Evolutionary conservation across 1,139 yeast genomes (phyloP).

Genomic region (Suhomyces bribrorum): DNA sequence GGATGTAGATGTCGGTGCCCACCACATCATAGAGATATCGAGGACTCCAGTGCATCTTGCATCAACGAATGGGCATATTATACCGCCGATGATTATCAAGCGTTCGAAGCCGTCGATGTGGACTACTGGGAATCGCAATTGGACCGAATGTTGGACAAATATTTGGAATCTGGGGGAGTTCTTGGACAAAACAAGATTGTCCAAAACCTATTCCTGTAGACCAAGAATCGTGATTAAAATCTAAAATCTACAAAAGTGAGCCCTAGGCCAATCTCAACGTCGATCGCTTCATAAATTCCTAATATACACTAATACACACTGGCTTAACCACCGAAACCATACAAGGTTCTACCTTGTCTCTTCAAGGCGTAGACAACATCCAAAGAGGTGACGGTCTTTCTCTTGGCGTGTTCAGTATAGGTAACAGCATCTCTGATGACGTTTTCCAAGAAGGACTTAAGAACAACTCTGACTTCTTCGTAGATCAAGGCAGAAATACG

Average conservation of each 20-base stretch:
- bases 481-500: conserved; percentile 98
- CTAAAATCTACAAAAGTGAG: no score
- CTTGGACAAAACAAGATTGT: conserved; percentile 24
- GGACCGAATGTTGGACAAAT: conserved; percentile 26
- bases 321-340: conserved; percentile 98
- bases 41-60: conserved; percentile 56
- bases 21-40: conserved; percentile 48
- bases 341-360: conserved; percentile 99
- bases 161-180: conserved; percentile 29
- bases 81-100: conserved; percentile 36
- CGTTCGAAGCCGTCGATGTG: conserved; percentile 28
- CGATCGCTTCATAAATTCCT: conserved; percentile 20
- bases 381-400: conserved; percentile 98
- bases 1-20: conserved; percentile 92
- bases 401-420: conserved; percentile 99
- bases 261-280: no score
- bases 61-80: conserved; percentile 55
- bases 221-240: no score
- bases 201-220: conserved; percentile 7
- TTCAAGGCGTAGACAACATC: conserved; percentile 99
- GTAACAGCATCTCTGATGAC: conserved; percentile 99
- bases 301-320: conserved; percentile 28
- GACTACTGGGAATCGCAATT: conserved; percentile 38
- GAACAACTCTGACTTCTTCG: conserved; percentile 98
- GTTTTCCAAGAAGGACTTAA: conserved; percentile 93